Percentiles rank a stretch among this genome's conserved stretches.
phyloP scores from a whole-genome alignment of 1,284 basidiomycete species.

The Psilocybe mexicana region DNA sequence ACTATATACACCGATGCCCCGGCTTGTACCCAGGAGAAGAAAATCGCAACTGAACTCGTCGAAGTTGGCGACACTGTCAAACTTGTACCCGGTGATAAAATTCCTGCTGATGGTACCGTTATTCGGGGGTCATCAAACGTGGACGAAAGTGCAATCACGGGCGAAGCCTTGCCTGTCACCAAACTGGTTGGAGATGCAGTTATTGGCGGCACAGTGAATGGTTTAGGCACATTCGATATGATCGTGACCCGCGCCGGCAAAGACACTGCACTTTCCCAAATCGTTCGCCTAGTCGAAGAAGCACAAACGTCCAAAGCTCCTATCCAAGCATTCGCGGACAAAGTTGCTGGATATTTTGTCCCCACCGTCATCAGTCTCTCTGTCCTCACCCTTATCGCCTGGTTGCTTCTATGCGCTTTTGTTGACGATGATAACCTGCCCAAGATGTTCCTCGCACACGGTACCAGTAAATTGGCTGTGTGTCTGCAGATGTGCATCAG shows the following conservation, averaged over 20 bases:
- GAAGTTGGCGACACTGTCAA: constrained; percentile 95
- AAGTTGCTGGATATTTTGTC: constrained; percentile 94
- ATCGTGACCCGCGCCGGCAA: constrained; percentile 92
- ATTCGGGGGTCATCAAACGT: constrained; percentile 84
- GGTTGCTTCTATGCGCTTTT: constrained; percentile 81
- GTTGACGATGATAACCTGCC: constrained; percentile 68
- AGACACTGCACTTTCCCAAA: constrained; percentile 95
- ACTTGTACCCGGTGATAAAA: constrained; percentile 94
- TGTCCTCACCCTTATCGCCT: constrained; percentile 78
- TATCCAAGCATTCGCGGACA: constrained; percentile 96
- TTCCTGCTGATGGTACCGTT: constrained; percentile 94
- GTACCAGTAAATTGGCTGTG: constrained; percentile 85
- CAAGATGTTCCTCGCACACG: constrained; percentile 80
- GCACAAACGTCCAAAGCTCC: constrained; percentile 98
- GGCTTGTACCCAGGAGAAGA: constrained; percentile 80
- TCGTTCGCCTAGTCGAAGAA: constrained; percentile 96
- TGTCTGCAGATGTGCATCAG: constrained; percentile 98
- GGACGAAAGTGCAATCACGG: constrained; percentile 97
- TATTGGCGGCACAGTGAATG: constrained; percentile 97
- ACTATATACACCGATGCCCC: constrained; percentile 90
- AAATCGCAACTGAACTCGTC: constrained; percentile 91
- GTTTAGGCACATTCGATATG: constrained; percentile 95
- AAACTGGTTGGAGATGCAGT: constrained; percentile 85
- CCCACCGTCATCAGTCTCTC: constrained; percentile 88
- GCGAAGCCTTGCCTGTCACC: constrained; percentile 89